Base-by-base conservation (phyloP, 768 basidiomycete species). In the Pilatotrama ljubarskyi region DNA sequence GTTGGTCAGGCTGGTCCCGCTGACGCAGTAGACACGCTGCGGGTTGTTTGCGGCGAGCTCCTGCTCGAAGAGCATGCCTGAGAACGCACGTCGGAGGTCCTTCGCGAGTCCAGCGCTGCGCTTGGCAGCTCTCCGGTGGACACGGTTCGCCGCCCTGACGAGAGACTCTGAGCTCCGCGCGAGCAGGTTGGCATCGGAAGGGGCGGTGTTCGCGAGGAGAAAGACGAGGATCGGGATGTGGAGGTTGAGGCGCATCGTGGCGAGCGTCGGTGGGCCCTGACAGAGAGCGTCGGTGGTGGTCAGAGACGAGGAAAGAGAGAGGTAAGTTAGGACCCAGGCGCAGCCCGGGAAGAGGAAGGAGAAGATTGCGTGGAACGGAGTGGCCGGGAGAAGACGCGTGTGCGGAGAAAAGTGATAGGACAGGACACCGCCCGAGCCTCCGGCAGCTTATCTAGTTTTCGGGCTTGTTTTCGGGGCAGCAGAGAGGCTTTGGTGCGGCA, bases 11-110 rank as follows among this genome's bases (percentile, higher is more conserved):
- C 61, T 49, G n/a, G 56, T 63, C 43, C 51, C 52, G 44, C 20
- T 61, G 54, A 78, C 69, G 59, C 79, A 80, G 55, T 69, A 80
- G 18, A 73, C 73, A 18, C 70, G 69, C 58, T 61, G 62, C 14
- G 59, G 62, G 11, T 38, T 55, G 37, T 37, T 40, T 11, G 61
- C 37, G 17, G 44, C 51, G 36, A 54, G 54, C 59, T 60, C 42
- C 43, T 63, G 62, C 13, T 58, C 70, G 36, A 79, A 73, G 14
- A 85, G 74, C 43, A 87, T 75, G 20, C 79, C 77, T 25, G 78
- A 75, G 67, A 92, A 83, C 11, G 86, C 86, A 24, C 84, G 67
- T 18, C 90, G 86, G 58, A 92, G 78, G 71, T 92, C 90, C 58
- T 78, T 79, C 9, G 89, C 90, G 20, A 92, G 76, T 51, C 73